phyloP scores from a whole-genome alignment of 73 alveolate genomes.

The Durusdinium trenchii region DNA sequence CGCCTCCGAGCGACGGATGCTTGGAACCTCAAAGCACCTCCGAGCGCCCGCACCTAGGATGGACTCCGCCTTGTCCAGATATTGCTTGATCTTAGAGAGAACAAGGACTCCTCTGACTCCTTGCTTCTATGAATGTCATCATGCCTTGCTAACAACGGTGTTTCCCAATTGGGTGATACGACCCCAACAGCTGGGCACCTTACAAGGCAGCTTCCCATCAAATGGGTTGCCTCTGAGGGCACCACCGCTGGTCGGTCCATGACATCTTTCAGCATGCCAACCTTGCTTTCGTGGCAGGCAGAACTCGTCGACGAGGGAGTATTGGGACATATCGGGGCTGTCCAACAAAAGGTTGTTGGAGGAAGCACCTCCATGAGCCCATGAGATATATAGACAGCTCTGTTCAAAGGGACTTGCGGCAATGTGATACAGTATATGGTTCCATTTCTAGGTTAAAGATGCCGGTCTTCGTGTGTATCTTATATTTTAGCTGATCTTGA shows the following conservation, averaged over 20 bases:
- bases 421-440: no score
- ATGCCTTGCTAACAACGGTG: no score
- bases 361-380: no score
- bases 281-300: not conserved
- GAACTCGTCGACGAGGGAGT: no score
- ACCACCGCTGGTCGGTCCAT: constrained; percentile 56
- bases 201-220: not conserved
- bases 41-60: constrained; percentile 20
- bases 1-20: not conserved
- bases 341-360: no score
- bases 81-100: not conserved
- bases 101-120: not conserved
- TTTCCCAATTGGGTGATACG: not conserved
- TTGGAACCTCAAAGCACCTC: not conserved
- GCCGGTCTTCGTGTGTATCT: no score
- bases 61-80: constrained; percentile 39
- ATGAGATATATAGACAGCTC: no score
- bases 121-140: not conserved
- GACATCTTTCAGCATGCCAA: constrained; percentile 86
- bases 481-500: no score
- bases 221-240: not conserved
- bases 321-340: no score
- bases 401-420: no score
- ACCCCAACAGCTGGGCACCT: not conserved
- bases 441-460: no score